A percentile compares a stretch with the other conserved stretches of the same genome.
These are phyloP conservation scores for Aegilops longissima DNA, from an alignment of 176 grass and related monocot genomes.

Conservation along the genomic window DNA sequence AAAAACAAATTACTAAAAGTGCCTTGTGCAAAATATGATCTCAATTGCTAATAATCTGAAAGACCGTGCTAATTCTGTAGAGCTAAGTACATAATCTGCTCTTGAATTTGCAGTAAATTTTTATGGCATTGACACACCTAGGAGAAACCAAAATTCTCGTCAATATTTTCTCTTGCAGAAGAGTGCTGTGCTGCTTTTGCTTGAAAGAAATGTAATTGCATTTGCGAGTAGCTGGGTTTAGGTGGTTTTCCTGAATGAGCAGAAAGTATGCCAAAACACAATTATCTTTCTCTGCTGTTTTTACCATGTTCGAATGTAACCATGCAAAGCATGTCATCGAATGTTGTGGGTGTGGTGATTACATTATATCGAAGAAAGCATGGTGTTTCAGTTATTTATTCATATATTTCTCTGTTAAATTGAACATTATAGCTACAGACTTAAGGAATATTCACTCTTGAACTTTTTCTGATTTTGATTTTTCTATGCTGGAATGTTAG, in stretches of 20 bases:
- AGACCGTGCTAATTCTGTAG: background rate
- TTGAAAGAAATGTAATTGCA: background rate
- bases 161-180: constrained; percentile 2
- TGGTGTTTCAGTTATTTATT: background rate
- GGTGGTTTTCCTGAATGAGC: background rate
- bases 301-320: background rate
- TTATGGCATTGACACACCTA: background rate
- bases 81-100: background rate
- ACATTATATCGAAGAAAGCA: constrained; percentile 5
- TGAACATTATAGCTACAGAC: background rate
- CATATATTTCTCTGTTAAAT: background rate
- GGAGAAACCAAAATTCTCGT: background rate
- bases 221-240: background rate
- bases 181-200: constrained; percentile 10
- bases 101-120: background rate
- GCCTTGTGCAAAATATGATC: background rate
- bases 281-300: background rate
- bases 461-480: background rate
- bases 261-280: background rate
- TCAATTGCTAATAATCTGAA: background rate
- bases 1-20: background rate
- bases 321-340: background rate
- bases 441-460: background rate
- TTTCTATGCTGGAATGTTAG: background rate
- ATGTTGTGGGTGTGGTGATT: background rate